Percentiles rank a stretch among this genome's conserved stretches.
Evolutionary conservation across 2,329 filamentous ascomycete species (phyloP).

Genomic region (Fusarium caatingaense): DNA sequence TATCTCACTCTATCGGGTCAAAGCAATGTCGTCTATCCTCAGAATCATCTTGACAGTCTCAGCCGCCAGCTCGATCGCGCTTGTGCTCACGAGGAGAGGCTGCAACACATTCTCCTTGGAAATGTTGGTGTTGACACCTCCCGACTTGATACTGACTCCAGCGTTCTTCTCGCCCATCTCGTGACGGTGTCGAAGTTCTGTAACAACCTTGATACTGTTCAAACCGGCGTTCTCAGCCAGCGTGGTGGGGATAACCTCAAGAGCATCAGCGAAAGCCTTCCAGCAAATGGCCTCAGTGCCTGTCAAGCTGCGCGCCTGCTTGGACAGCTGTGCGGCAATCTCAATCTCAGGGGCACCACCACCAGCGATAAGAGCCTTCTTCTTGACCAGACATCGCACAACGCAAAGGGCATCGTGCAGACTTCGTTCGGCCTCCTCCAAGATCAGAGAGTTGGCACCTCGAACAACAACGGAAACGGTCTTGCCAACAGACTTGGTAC

Average conservation of each 20-base stretch:
- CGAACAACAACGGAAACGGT: slow-evolving; percentile 95
- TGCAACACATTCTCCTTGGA: slow-evolving; percentile 97
- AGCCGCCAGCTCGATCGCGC: slow-evolving; percentile 94
- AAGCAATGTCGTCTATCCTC: slow-evolving; percentile 74
- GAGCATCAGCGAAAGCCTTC: slow-evolving; percentile 97
- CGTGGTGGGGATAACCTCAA: slow-evolving; percentile 97
- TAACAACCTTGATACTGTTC: slow-evolving; percentile 99
- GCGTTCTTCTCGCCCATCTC: slow-evolving; percentile 96
- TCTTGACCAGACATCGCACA: slow-evolving; percentile 97
- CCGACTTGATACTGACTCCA: slow-evolving; percentile 97
- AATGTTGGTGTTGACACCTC: slow-evolving; percentile 96
- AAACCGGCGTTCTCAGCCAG: slow-evolving; percentile 96
- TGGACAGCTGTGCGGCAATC: slow-evolving; percentile 86
- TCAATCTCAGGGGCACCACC: slow-evolving; percentile 97
- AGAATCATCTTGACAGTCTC: slow-evolving; percentile 98
- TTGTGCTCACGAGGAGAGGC: slow-evolving; percentile 95
- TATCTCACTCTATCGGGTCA: slow-evolving; percentile 65
- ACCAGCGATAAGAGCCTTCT: slow-evolving; percentile 98
- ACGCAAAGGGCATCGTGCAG: slow-evolving; percentile 98
- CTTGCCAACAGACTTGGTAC: slow-evolving; percentile 84
- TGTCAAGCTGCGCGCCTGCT: slow-evolving; percentile 82
- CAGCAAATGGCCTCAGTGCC: slow-evolving; percentile 98
- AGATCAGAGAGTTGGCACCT: slow-evolving; percentile 91
- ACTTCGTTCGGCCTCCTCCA: slow-evolving; percentile 96
- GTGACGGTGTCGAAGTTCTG: slow-evolving; percentile 92